Conservation (phyloP, 257 asterid genomes). For the Solanum virginianum region DNA sequence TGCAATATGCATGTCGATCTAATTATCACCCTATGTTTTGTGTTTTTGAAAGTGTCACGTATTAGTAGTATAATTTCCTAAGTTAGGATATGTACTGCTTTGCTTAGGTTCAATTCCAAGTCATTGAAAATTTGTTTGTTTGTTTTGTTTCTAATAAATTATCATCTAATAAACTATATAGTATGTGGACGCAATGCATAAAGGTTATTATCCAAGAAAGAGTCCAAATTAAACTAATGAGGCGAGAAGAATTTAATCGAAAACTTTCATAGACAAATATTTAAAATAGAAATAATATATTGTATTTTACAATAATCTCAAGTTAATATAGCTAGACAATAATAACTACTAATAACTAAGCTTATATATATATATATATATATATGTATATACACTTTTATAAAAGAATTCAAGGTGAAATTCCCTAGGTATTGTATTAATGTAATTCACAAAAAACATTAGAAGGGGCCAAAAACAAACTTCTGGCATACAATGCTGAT, state of each 20-base stretch:
- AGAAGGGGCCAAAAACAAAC: too few relatives aligned
- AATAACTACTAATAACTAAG: not conserved
- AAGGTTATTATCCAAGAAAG: not conserved
- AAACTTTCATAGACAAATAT: not conserved
- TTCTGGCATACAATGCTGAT: too few relatives aligned
- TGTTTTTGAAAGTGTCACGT: not conserved
- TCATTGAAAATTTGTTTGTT: not conserved
- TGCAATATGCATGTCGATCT: not conserved
- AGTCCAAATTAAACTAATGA: not conserved
- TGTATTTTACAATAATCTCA: not conserved
- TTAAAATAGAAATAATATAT: not conserved
- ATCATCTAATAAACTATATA: not conserved
- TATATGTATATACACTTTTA: too few relatives aligned
- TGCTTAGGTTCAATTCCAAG: not conserved
- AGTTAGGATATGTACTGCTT: not conserved
- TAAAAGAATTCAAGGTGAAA: too few relatives aligned
- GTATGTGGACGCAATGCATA: not conserved
- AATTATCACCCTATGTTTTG: not conserved
- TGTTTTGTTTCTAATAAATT: not conserved
- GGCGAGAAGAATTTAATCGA: not conserved
- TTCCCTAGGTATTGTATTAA: too few relatives aligned
- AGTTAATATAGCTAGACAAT: not conserved
- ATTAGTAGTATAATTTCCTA: not conserved
- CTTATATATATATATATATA: not conserved
- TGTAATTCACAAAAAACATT: not conserved